Evolutionary conservation across 192 early-diverging fungal species (phyloP), one percentile per base, ranked within the genome.

Genomic region (Geranomyces variabilis): DNA sequence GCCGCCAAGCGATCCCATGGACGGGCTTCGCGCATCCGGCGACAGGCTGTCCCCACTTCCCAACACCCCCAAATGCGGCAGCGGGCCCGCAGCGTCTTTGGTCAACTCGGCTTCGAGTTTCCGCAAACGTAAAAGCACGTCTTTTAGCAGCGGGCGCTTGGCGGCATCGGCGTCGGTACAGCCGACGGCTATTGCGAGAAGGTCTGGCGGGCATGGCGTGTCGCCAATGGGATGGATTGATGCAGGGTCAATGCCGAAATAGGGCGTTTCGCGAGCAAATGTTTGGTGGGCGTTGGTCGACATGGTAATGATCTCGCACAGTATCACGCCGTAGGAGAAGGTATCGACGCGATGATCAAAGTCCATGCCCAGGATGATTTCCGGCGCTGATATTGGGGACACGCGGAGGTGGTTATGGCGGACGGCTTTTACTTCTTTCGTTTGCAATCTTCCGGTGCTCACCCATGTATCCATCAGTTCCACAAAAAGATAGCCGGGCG

Each of bases 391-490:
- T 19, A 47, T 10, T 47, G n/a, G n/a, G n/a, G n/a, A n/a, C n/a
- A n/a, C n/a, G n/a, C n/a, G 51, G 51, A 53, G 51, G 51, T 53
- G 4, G 4, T 53, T 41, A n/a, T n/a, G n/a, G n/a, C n/a, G n/a
- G n/a, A n/a, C n/a, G n/a, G n/a, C n/a, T n/a, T n/a, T n/a, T n/a
- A n/a, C n/a, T n/a, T n/a, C n/a, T n/a, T n/a, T n/a, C n/a, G n/a
- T n/a, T n/a, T n/a, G n/a, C n/a, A n/a, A n/a, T n/a, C n/a, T n/a
- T n/a, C n/a, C n/a, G n/a, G n/a, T 26, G 19, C 51, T 53, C 24
- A 53, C 51, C 51, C 81, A 83, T 83, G 71, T 83, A 75, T 15
- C 63, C 66, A 49, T 83, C 81, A 5, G 81, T 83, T 22, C 81
- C 81, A 60, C 81, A 83, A 63, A 78, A 83, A 3, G 76, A 78